Percentiles rank a stretch among this genome's conserved stretches.
Conservation (phyloP, 305 asterid species). For the Salvia sclarea region DNA sequence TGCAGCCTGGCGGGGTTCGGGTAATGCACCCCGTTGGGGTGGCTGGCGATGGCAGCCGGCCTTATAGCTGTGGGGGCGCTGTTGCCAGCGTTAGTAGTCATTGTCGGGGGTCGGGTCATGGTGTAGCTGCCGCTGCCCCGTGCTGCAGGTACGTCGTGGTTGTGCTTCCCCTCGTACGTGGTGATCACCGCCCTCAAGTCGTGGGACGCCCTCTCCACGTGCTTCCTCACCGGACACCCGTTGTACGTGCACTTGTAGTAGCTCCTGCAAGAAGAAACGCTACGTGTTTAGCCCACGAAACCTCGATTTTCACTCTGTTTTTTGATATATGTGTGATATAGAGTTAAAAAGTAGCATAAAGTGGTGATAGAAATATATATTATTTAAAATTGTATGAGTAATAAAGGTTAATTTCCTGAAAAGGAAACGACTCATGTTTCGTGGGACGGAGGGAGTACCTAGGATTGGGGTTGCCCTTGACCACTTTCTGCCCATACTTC, state of each 20-base stretch:
- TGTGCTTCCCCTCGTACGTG: constrained; percentile 90
- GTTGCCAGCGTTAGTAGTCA: constrained; percentile 30
- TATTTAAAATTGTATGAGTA: too few species aligned
- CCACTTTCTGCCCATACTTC: constrained; percentile 67
- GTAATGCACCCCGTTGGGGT: constrained; percentile 39
- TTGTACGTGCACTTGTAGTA: constrained; percentile 89
- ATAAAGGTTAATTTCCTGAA: too few species aligned
- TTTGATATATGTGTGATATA: too few species aligned
- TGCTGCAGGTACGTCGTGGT: constrained; percentile 94
- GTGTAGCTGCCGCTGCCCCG: constrained; percentile 68
- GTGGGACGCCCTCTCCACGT: constrained; percentile 89
- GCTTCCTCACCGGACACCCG: constrained; percentile 89
- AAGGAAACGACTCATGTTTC: too few species aligned
- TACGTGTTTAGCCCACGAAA: background rate
- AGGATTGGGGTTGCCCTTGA: constrained; percentile 64
- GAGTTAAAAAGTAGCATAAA: too few species aligned
- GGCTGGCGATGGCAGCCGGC: constrained; percentile 47
- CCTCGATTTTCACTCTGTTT: background rate
- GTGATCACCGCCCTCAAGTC: constrained; percentile 86
- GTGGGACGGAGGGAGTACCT: too few species aligned
- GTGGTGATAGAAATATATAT: too few species aligned
- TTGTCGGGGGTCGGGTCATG: constrained; percentile 43
- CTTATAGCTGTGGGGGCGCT: constrained; percentile 43
- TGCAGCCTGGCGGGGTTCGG: constrained; percentile 38
- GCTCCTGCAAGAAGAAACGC: constrained; percentile 48